Conservation (phyloP, 805 yeast species). For the Cyberlindnera xylosilytica region DNA sequence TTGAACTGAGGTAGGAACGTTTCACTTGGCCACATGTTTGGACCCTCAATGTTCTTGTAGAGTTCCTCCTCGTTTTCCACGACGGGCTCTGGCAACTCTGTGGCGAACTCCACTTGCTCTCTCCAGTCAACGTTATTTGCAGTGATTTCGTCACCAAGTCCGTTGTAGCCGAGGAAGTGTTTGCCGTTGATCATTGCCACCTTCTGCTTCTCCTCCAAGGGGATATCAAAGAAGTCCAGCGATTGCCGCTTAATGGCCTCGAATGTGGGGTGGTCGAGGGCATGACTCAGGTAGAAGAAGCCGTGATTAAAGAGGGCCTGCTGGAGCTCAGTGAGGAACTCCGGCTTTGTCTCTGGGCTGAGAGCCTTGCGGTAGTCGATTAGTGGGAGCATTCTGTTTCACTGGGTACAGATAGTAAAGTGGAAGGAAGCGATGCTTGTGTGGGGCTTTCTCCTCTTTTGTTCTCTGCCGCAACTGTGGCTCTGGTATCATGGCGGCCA, state of each 20-base stretch:
- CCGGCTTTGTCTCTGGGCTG: constrained; percentile 36
- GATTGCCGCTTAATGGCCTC: constrained; percentile 32
- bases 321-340: constrained; percentile 31
- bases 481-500: neutral
- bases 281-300: constrained; percentile 39
- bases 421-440: too few species aligned
- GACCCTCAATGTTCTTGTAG: constrained; percentile 44
- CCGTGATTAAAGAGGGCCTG: constrained; percentile 50
- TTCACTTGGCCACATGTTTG: constrained; percentile 43
- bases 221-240: constrained; percentile 37
- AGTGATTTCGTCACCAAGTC: constrained; percentile 45
- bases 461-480: too few species aligned
- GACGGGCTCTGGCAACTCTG: constrained; percentile 42
- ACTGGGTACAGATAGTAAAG: too few species aligned
- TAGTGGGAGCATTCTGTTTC: constrained; percentile 33
- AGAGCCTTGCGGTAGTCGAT: constrained; percentile 42
- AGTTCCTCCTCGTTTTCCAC: constrained; percentile 30
- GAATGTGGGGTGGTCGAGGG: constrained; percentile 36
- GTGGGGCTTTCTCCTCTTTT: too few species aligned
- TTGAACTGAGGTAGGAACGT: constrained; percentile 34
- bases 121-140: constrained; percentile 46
- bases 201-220: constrained; percentile 35
- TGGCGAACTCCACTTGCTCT: constrained; percentile 47
- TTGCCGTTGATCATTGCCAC: constrained; percentile 41
- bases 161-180: constrained; percentile 45